These are phyloP conservation scores for Arthrobotrys pseudoclavata DNA, from an alignment of 2,329 filamentous ascomycete species.

Conservation along the genomic window DNA sequence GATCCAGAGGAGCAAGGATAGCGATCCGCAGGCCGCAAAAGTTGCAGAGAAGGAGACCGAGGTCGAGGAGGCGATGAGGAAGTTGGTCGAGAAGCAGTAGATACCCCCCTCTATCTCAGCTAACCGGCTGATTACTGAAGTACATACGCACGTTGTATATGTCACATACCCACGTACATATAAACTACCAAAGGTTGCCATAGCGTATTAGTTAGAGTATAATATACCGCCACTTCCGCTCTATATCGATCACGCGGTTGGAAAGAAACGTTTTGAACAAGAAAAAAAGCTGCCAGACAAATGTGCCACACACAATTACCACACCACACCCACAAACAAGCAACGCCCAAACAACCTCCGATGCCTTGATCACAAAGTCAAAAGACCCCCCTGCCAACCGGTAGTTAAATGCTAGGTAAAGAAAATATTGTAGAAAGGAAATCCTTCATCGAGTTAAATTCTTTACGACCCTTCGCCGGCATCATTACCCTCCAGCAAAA, in stretches of 20 bases:
- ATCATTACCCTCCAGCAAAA: slow-evolving; percentile 77
- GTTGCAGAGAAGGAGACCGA: slow-evolving; percentile 35
- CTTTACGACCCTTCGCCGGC: slow-evolving; percentile 24
- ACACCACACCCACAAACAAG: slow-evolving; percentile 31
- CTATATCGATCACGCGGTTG: slow-evolving; percentile 24
- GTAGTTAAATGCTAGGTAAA: slow-evolving; percentile 17
- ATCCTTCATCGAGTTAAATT: not conserved
- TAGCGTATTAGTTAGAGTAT: slow-evolving; percentile 29
- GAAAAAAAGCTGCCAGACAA: not conserved
- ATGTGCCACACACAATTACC: slow-evolving; percentile 23
- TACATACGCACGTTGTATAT: slow-evolving; percentile 17
- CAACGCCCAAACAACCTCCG: slow-evolving; percentile 58
- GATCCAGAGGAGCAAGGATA: slow-evolving; percentile 71
- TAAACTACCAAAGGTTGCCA: slow-evolving; percentile 32
- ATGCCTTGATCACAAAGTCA: slow-evolving; percentile 42
- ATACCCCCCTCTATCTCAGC: slow-evolving; percentile 1
- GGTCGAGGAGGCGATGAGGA: slow-evolving; percentile 33
- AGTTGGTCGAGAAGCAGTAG: slow-evolving; percentile 27
- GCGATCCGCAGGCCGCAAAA: slow-evolving; percentile 33
- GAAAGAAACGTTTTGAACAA: slow-evolving; percentile 10
- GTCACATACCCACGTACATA: slow-evolving; percentile 1
- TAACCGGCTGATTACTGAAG: not conserved
- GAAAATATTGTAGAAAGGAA: not conserved
- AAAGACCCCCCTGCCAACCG: slow-evolving; percentile 23
- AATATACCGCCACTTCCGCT: slow-evolving; percentile 29